Evolutionary conservation across 1,284 basidiomycete species (phyloP).

Genomic region (Ustilago shanxiensis): DNA sequence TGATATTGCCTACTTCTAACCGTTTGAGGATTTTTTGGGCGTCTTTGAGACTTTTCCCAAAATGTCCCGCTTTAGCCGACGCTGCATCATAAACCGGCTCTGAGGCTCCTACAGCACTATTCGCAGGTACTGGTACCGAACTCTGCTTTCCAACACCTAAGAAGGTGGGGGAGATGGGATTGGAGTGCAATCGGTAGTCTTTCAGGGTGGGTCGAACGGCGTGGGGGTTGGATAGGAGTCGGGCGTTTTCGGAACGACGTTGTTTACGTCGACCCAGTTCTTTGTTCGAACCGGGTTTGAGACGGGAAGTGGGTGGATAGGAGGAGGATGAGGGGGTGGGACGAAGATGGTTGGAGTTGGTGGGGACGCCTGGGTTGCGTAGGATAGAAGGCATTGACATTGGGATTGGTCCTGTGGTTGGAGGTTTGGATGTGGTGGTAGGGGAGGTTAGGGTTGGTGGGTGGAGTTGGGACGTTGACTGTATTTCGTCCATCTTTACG

Average conservation of each 20-base stretch:
- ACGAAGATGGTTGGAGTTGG: constrained; percentile 17
- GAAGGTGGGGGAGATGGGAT: constrained; percentile 56
- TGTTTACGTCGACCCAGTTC: constrained; percentile 42
- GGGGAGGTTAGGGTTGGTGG: constrained; percentile 6
- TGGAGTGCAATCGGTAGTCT: constrained; percentile 54
- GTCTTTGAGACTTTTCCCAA: constrained; percentile 51
- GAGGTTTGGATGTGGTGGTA: neutral
- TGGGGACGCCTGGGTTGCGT: constrained; percentile 18
- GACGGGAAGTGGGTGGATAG: constrained; percentile 17
- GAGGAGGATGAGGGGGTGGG: constrained; percentile 26
- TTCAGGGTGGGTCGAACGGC: constrained; percentile 45
- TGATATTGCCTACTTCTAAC: constrained; percentile 31
- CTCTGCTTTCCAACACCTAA: constrained; percentile 5
- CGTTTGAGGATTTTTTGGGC: constrained; percentile 54
- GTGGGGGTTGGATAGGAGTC: constrained; percentile 58
- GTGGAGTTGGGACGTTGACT: constrained; percentile 20
- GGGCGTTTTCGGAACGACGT: constrained; percentile 49
- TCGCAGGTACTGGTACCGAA: constrained; percentile 17
- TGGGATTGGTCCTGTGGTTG: constrained; percentile 36
- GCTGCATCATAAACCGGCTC: constrained; percentile 34
- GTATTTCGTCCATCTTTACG: constrained; percentile 18
- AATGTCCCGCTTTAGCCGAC: constrained; percentile 52
- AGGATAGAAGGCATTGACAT: constrained; percentile 54
- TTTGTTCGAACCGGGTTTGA: constrained; percentile 6
- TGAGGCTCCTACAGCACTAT: constrained; percentile 10